Percentiles rank a stretch among this genome's conserved stretches.
phyloP scores from a whole-genome alignment of 768 basidiomycete genomes.

The Panellus pusillus region DNA sequence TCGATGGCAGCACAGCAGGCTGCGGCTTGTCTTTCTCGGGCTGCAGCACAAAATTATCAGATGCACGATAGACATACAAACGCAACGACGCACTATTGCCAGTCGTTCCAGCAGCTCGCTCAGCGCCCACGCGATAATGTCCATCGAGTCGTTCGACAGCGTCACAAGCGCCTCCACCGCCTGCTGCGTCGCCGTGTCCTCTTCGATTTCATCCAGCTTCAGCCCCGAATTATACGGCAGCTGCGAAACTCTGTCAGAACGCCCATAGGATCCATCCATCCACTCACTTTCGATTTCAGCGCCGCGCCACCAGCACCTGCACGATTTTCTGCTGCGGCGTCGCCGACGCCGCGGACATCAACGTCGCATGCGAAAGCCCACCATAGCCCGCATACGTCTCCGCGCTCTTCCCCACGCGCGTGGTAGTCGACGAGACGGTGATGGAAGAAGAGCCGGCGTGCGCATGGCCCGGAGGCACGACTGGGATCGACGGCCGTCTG shows the following conservation, averaged over 20 bases:
- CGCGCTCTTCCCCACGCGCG: no score
- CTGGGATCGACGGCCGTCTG: no score
- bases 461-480: no score
- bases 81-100: conserved; percentile 54
- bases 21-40: conserved; percentile 40
- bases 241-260: conserved; percentile 37
- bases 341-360: conserved; percentile 36
- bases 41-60: conserved; percentile 17
- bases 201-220: conserved; percentile 69
- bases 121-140: conserved; percentile 78
- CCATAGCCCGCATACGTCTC: conserved; percentile 35
- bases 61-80: conserved; percentile 5
- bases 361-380: conserved; percentile 31
- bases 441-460: no score
- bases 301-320: conserved; percentile 75
- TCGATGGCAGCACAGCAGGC: conserved; percentile 57
- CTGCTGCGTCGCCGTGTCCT: conserved; percentile 71
- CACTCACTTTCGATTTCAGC: conserved; percentile 73
- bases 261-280: not conserved
- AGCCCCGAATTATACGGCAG: conserved; percentile 84
- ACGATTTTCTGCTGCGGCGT: conserved; percentile 83
- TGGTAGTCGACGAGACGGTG: no score
- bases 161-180: conserved; percentile 80
- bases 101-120: conserved; percentile 77
- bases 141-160: conserved; percentile 72